These are phyloP conservation scores for Leccinum uliginosum DNA, from an alignment of 768 basidiomycete genomes.

Conservation along the genomic window DNA sequence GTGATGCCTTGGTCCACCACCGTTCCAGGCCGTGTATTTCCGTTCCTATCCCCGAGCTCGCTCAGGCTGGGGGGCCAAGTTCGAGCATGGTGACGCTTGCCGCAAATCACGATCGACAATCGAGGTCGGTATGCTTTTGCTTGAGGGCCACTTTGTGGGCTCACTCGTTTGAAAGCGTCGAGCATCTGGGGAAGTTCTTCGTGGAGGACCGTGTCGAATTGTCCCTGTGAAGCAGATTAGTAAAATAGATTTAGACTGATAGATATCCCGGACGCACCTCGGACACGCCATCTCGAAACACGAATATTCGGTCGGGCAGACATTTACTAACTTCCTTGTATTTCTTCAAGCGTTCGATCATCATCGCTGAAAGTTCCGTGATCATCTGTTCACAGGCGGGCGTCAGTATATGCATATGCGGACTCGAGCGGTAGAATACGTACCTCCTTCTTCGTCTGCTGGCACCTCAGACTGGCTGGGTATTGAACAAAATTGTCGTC, in stretches of 20 bases:
- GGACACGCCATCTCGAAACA: conserved; percentile 82
- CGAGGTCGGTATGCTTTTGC: conserved; percentile 51
- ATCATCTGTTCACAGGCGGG: conserved; percentile 55
- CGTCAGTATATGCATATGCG: background rate
- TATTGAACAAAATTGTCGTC: conserved; percentile 71
- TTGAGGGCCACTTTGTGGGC: conserved; percentile 38
- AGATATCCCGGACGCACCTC: conserved; percentile 43
- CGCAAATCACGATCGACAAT: conserved; percentile 75
- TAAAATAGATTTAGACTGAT: background rate
- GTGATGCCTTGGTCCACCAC: conserved; percentile 79
- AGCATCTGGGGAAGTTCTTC: conserved; percentile 62
- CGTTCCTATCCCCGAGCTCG: conserved; percentile 53
- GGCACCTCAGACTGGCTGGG: conserved; percentile 69
- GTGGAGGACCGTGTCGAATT: conserved; percentile 58
- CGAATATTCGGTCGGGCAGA: conserved; percentile 63
- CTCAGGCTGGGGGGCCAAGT: conserved; percentile 60
- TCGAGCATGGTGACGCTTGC: conserved; percentile 60
- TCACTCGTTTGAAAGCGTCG: conserved; percentile 50
- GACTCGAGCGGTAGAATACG: too few species aligned
- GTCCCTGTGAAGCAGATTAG: conserved; percentile 46
- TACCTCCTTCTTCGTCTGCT: conserved; percentile 37
- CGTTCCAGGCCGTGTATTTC: conserved; percentile 77
- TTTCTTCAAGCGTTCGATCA: conserved; percentile 60
- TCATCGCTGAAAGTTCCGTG: conserved; percentile 58
- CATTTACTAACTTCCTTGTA: conserved; percentile 52